Evolutionary conservation across 2,329 filamentous ascomycete genomes (phyloP), one percentile per base, ranked within the genome.

Genomic region (Colletotrichum zoysiae): DNA sequence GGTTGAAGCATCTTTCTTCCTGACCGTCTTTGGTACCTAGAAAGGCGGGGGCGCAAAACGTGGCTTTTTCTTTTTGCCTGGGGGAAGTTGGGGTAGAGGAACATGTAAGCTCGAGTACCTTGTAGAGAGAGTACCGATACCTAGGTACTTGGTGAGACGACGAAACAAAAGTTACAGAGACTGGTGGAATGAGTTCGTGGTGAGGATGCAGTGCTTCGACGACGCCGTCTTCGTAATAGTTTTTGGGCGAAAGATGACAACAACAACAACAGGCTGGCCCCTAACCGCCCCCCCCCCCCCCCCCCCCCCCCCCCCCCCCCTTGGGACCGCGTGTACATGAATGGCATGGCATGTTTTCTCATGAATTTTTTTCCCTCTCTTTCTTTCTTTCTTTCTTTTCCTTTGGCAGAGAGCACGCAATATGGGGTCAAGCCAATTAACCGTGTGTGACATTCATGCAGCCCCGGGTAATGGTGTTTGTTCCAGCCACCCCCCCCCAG

Each of bases 401-500:
- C 33, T 33, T 23, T n/a, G n/a, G 42, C 33, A 38, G 44, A 64
- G 65, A 64, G 65, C 65, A 71, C 65, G 57, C 65, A 58, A 71
- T 53, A 71, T 53, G 30, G 48, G 38, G 30, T 8, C 14, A 44
- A 50, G 30, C 44, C 26, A 35, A 26, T 44, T 46, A 42, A 42
- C 55, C 30, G 18, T 23, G 2, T 26, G 69, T 71, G 65, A 40
- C 30, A 50, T n/a, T n/a, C n/a, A 50, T 50, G 18, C 33, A 26
- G 33, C 48, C 69, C 59, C 30, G 23, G 59, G 55, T 30, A 59
- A 59, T 60, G 55, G 20, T 60, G 60, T 69, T 35, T 30, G 40
- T 70, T 59, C 56, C 55, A 38, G 53, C 44, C 38, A n/a, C 46
- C 35, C 44, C 38, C 12, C 46, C 35, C 35, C 4, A 23, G 50